phyloP scores from a whole-genome alignment of 2,329 filamentous ascomycete species.

The Pseudogymnoascus sp. region DNA sequence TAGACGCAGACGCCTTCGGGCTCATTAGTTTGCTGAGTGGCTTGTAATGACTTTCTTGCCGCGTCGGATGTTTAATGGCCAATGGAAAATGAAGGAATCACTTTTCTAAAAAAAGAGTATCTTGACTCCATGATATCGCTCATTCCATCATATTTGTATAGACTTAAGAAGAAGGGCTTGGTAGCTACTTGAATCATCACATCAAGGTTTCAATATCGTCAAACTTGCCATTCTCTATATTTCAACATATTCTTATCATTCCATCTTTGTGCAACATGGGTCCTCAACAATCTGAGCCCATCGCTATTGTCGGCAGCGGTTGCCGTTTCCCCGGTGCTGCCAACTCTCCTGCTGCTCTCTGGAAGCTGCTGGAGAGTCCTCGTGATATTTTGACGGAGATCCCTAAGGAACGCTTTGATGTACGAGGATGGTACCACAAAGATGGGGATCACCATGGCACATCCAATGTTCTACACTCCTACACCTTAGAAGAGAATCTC shows the following conservation, averaged over 20 bases:
- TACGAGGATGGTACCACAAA: not conserved
- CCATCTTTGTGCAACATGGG: slow-evolving; percentile 11
- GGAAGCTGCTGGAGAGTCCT: slow-evolving; percentile 11
- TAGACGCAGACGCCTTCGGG: not conserved
- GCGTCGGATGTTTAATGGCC: slow-evolving; percentile 11
- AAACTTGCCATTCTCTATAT: not conserved
- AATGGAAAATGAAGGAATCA: slow-evolving; percentile 10
- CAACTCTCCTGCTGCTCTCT: slow-evolving; percentile 11
- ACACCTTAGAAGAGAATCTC: slow-evolving; percentile 16
- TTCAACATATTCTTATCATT: not conserved
- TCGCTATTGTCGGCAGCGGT: slow-evolving; percentile 13
- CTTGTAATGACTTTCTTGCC: slow-evolving; percentile 8
- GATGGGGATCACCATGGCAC: slow-evolving; percentile 9
- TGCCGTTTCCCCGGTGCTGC: slow-evolving; percentile 13
- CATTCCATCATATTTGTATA: slow-evolving; percentile 10
- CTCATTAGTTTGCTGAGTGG: not conserved
- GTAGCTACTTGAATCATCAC: slow-evolving; percentile 6
- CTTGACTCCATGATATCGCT: slow-evolving; percentile 10
- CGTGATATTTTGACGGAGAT: slow-evolving; percentile 18
- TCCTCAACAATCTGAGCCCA: slow-evolving; percentile 12
- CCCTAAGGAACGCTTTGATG: slow-evolving; percentile 12
- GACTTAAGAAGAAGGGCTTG: slow-evolving; percentile 11
- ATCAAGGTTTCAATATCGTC: not conserved
- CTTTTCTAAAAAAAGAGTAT: slow-evolving; percentile 12
- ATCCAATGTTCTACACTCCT: slow-evolving; percentile 19